Evolutionary conservation across 1,284 basidiomycete genomes (phyloP), one percentile per base, ranked within the genome.

Genomic region (Fomitopsis betulina): DNA sequence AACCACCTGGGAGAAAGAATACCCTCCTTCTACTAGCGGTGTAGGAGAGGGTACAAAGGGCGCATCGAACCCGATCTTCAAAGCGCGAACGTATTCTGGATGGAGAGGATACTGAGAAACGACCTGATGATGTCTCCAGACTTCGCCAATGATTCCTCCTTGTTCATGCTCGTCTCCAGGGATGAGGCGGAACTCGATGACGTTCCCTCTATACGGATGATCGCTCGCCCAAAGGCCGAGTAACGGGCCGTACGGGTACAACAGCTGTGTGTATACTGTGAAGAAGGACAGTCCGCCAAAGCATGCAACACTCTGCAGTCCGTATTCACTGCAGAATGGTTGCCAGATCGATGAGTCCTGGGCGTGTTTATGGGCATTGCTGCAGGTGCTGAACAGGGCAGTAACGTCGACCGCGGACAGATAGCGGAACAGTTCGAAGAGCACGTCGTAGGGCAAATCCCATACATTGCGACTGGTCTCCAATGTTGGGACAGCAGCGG

Each of bases 211-310:
- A 52, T 63, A 68, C 0, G 66, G 67, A 30, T 62, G 51, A 50
- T 69, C 66, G 52, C 58, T 65, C 0, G 67, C 67, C 67, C 67
- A 69, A 9, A 68, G 54, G n/a, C 67, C 67, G 23, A 67, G 23
- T 25, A 69, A 47, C 6, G 63, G 57, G 27, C 58, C 66, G 39
- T 67, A 69, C n/a, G 61, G 60, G 39, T 66, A 58, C 17, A 69
- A 55, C 5, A 69, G 59, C 23, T 58, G 54, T 9, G 66, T 63
- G 57, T 67, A 69, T 23, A 67, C 51, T 17, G 60, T 55, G 25
- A 50, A 59, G 27, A 64, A 64, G 7, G 67, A 59, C 10, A 57
- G 42, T 5, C 54, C 59, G 9, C 54, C 38, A 40, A 65, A 67
- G 45, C 57, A 35, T 17, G 58, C 54, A 25, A 63, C 43, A 57